These are phyloP conservation scores for Agastache rugosa DNA, from an alignment of 257 asterid species.

Conservation along the genomic window DNA sequence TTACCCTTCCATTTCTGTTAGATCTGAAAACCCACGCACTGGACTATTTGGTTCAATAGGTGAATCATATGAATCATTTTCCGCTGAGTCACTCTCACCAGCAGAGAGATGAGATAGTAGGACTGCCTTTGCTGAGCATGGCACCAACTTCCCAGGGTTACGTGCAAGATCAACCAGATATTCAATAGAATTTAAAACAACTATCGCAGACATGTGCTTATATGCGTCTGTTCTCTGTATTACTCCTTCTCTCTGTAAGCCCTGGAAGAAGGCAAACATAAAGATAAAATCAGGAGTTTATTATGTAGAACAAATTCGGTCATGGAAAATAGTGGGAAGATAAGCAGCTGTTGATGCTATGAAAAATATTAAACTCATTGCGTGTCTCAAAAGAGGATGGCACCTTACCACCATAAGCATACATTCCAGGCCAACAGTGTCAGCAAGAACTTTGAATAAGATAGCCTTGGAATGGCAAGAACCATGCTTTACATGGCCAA, in stretches of 20 bases:
- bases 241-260: conserved; percentile 74
- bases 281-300: conserved; percentile 23
- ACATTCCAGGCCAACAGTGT: conserved; percentile 75
- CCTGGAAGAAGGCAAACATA: conserved; percentile 46
- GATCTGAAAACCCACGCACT: conserved; percentile 59
- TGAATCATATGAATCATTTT: conserved; percentile 80
- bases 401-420: conserved; percentile 85
- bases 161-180: conserved; percentile 83
- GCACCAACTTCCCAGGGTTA: conserved; percentile 81
- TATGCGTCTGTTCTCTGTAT: conserved; percentile 67
- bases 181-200: conserved; percentile 73
- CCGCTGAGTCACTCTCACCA: conserved; percentile 79
- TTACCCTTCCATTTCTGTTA: conserved; percentile 77
- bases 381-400: conserved; percentile 32
- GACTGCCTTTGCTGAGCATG: conserved; percentile 68
- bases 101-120: conserved; percentile 73
- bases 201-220: conserved; percentile 72
- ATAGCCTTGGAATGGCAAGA: conserved; percentile 87
- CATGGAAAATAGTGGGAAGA: conserved; percentile 13
- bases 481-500: conserved; percentile 82
- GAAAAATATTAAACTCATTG: conserved; percentile 24
- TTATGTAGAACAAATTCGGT: conserved; percentile 25
- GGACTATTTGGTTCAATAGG: conserved; percentile 91
- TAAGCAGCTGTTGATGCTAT: conserved; percentile 21
- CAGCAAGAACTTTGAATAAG: conserved; percentile 93